These are phyloP conservation scores for Bryoerythrophyllum caledonicum DNA, from an alignment of 225 moss, liverwort and hornwort genomes.

Conservation along the genomic window DNA sequence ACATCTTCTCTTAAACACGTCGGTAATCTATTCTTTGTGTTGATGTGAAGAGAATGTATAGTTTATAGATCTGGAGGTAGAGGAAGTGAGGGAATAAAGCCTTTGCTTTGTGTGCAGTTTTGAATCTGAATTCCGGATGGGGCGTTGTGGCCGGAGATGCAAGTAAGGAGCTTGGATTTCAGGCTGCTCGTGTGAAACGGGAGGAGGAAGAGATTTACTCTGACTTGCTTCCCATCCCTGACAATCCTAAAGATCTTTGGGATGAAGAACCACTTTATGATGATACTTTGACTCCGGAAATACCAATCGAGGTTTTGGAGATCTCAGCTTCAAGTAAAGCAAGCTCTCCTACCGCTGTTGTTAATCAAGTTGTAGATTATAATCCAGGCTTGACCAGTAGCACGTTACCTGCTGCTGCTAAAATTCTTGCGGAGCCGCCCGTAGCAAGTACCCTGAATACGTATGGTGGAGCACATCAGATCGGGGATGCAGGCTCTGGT, in stretches of 20 bases:
- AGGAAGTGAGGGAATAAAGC: background rate
- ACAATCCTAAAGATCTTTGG: constrained; percentile 90
- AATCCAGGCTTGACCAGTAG: constrained; percentile 22
- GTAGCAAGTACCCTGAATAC: constrained; percentile 27
- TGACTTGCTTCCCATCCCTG: constrained; percentile 57
- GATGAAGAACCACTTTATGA: constrained; percentile 92
- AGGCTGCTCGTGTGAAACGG: constrained; percentile 83
- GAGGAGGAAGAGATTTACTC: constrained; percentile 84
- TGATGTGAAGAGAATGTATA: background rate
- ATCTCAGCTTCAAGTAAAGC: constrained; percentile 32
- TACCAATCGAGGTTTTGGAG: constrained; percentile 54
- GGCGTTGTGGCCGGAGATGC: constrained; percentile 80
- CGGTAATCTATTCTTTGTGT: background rate
- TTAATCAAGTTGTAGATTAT: constrained; percentile 27
- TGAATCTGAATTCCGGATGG: constrained; percentile 66
- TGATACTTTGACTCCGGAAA: constrained; percentile 88
- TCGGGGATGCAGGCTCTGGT: constrained; percentile 35
- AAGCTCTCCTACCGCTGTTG: constrained; percentile 33
- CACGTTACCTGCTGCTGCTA: constrained; percentile 12
- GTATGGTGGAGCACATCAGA: constrained; percentile 26
- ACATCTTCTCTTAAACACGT: background rate
- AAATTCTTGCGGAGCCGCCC: constrained; percentile 21
- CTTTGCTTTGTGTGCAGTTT: constrained; percentile 41
- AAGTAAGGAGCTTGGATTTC: constrained; percentile 81
- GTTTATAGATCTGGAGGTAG: background rate